These are phyloP conservation scores for Talaromyces thailandensis DNA, from an alignment of 495 filamentous ascomycete species.

Conservation along the genomic window DNA sequence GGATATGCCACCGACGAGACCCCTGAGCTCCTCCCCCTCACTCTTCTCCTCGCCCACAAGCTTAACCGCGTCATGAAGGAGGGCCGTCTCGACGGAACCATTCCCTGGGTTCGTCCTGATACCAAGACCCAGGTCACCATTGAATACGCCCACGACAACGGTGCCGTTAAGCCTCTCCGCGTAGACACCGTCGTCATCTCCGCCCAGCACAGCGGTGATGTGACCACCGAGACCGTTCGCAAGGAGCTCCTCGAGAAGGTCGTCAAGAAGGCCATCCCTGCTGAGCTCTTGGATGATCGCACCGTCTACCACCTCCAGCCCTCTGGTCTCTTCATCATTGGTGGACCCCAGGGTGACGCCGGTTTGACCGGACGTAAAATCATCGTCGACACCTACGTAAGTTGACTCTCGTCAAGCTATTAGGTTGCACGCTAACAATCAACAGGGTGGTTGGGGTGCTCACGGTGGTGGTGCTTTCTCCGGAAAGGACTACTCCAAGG, in stretches of 20 bases:
- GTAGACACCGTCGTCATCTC: conserved; percentile 97
- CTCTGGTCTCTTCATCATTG: conserved; percentile 96
- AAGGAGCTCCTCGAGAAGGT: conserved; percentile 97
- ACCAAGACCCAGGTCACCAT: conserved; percentile 99
- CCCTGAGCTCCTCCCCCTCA: conserved; percentile 91
- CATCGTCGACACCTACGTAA: conserved; percentile 92
- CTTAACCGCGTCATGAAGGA: conserved; percentile 87
- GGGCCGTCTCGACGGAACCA: conserved; percentile 73
- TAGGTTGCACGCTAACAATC: background rate
- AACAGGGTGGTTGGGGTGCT: conserved; percentile 85
- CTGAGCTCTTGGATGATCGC: conserved; percentile 80
- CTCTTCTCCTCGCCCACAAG: conserved; percentile 87
- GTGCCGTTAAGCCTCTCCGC: conserved; percentile 82
- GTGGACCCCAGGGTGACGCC: conserved; percentile 97
- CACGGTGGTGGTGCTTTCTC: conserved; percentile 99
- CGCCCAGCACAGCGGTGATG: conserved; percentile 83
- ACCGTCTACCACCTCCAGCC: conserved; percentile 98
- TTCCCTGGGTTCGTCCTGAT: conserved; percentile 94
- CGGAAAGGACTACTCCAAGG: conserved; percentile 99
- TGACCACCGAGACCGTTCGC: conserved; percentile 87
- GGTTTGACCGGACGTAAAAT: conserved; percentile 99
- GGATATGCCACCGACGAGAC: conserved; percentile 99
- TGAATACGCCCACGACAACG: conserved; percentile 94
- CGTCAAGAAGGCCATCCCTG: conserved; percentile 86
- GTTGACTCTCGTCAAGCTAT: background rate